Conservation (phyloP, 441 rosid genomes). For the Isatis lusitanica region DNA sequence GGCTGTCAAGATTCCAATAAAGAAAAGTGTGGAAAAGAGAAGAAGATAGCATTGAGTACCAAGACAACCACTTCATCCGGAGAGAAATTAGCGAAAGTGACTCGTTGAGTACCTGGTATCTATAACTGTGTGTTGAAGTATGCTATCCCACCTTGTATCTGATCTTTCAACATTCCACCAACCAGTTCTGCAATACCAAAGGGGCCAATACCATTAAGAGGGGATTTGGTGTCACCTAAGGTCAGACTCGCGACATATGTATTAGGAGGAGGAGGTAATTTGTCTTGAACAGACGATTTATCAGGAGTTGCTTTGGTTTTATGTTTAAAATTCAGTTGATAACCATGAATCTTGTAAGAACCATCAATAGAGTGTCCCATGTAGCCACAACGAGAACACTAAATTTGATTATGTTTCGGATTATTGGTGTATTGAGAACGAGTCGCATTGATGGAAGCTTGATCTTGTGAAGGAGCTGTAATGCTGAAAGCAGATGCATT, state of each 20-base stretch:
- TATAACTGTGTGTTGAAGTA: neutral
- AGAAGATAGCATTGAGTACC: neutral
- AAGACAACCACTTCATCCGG: neutral
- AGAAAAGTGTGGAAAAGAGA: fast-evolving
- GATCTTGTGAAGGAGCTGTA: too few relatives aligned
- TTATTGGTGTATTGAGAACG: too few relatives aligned
- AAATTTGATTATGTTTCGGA: too few relatives aligned
- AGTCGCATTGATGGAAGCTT: too few relatives aligned
- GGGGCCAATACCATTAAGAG: neutral
- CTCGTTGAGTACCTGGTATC: too few relatives aligned
- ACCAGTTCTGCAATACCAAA: neutral
- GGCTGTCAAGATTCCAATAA: neutral
- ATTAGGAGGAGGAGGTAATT: neutral
- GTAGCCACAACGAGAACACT: neutral
- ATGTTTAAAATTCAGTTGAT: neutral
- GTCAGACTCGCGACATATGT: neutral
- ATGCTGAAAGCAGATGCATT: too few relatives aligned
- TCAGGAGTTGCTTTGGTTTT: neutral
- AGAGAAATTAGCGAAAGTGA: too few relatives aligned
- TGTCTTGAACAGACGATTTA: neutral
- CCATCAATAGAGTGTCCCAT: neutral
- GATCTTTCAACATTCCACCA: neutral
- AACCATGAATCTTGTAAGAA: neutral
- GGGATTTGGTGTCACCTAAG: neutral
- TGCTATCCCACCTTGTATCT: neutral